Percentiles rank a stretch among this genome's conserved stretches.
Conservation (phyloP, 352 stramenopile species). For the Phytophthora pinifolia region DNA sequence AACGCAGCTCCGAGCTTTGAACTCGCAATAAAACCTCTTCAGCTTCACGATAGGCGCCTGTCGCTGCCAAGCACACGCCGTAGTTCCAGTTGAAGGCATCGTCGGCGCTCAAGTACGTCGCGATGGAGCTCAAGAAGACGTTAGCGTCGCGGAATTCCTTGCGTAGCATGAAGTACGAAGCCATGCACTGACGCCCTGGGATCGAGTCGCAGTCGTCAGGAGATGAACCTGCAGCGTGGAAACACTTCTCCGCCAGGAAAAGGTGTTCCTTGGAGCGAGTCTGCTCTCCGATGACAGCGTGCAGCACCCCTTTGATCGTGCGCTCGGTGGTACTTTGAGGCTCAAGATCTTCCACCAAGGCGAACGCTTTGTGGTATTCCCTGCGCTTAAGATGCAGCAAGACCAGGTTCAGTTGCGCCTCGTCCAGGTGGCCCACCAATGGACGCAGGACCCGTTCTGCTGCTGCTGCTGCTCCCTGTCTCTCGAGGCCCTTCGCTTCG, state of each 20-base stretch:
- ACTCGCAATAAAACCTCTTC: constrained; percentile 61
- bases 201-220: constrained; percentile 63
- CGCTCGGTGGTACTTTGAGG: constrained; percentile 41
- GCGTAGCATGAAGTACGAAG: constrained; percentile 64
- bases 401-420: constrained; percentile 59
- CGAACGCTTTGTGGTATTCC: constrained; percentile 53
- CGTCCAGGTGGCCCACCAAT: constrained; percentile 44
- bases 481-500: constrained; percentile 9
- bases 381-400: constrained; percentile 50
- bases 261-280: constrained; percentile 63
- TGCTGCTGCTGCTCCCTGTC: background rate
- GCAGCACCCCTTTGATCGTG: constrained; percentile 60
- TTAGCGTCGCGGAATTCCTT: constrained; percentile 66
- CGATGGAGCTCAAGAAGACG: constrained; percentile 72
- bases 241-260: constrained; percentile 75
- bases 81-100: constrained; percentile 87
- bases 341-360: constrained; percentile 59
- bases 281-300: constrained; percentile 61
- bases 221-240: constrained; percentile 52
- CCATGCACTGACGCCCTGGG: constrained; percentile 67
- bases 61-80: constrained; percentile 53
- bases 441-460: constrained; percentile 28
- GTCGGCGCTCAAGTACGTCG: constrained; percentile 45
- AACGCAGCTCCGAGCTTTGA: constrained; percentile 29
- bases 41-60: constrained; percentile 45